Evolutionary conservation across 768 basidiomycete genomes (phyloP).

Genomic region (Xerocomellus dryophilus): DNA sequence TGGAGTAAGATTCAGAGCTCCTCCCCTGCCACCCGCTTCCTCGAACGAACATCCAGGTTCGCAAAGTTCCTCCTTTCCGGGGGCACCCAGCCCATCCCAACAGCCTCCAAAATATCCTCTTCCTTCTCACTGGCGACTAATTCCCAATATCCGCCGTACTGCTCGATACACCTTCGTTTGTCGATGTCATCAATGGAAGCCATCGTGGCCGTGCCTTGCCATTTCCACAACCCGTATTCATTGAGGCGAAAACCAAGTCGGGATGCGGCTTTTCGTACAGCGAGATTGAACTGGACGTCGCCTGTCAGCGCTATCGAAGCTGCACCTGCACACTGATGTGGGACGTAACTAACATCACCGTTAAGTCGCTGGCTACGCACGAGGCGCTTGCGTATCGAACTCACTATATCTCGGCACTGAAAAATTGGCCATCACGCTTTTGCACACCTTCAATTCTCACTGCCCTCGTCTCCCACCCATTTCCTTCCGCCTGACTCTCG

Average conservation of each 20-base stretch:
- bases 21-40: conserved; percentile 2
- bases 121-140: conserved; percentile 23
- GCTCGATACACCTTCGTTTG: conserved; percentile 5
- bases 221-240: conserved; percentile 65
- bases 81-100: conserved; percentile 28
- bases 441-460: conserved; percentile 27
- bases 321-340: conserved; percentile 39
- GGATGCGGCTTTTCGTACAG: conserved; percentile 42
- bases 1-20: neutral
- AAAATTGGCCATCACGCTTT: conserved; percentile 36
- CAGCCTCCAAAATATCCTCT: conserved; percentile 24
- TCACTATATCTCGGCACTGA: conserved; percentile 35
- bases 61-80: conserved; percentile 27
- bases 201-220: conserved; percentile 28
- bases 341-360: conserved; percentile 16
- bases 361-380: neutral
- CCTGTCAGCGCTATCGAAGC: conserved; percentile 57
- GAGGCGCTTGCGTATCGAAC: neutral
- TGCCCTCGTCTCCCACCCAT: conserved; percentile 29
- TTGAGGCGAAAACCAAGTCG: conserved; percentile 50
- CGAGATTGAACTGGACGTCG: conserved; percentile 45
- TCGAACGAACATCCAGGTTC: conserved; percentile 8
- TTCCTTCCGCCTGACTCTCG: conserved; percentile 5
- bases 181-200: neutral
- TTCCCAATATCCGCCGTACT: conserved; percentile 23